Percentiles rank a stretch among this genome's conserved stretches.
These are phyloP conservation scores for Termitomyces sp. DNA, from an alignment of 768 basidiomycete genomes.

Conservation along the genomic window DNA sequence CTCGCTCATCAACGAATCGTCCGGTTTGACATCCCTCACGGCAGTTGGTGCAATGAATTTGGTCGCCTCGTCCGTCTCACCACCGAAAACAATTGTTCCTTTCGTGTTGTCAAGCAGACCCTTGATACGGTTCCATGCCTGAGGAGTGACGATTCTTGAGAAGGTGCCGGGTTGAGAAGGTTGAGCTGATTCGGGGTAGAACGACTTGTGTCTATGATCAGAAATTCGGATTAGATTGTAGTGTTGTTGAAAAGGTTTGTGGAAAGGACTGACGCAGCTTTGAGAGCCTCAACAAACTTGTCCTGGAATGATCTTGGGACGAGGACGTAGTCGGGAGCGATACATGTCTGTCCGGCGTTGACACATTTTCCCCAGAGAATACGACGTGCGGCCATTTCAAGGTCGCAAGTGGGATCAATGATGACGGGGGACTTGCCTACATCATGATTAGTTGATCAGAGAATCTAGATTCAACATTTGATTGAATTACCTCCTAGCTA, in stretches of 20 bases:
- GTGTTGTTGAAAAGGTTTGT: neutral
- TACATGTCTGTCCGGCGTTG: slow-evolving; percentile 78
- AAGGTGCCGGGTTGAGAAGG: slow-evolving; percentile 40
- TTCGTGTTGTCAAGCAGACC: slow-evolving; percentile 60
- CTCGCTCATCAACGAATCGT: slow-evolving; percentile 79
- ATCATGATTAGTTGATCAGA: neutral
- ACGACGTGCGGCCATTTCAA: slow-evolving; percentile 63
- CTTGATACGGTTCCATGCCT: slow-evolving; percentile 59
- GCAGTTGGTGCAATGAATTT: slow-evolving; percentile 73
- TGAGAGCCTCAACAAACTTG: slow-evolving; percentile 40
- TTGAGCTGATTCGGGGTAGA: slow-evolving; percentile 52
- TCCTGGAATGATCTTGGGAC: slow-evolving; percentile 45
- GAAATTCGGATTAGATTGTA: neutral
- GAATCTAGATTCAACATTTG: neutral
- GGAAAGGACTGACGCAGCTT: slow-evolving; percentile 29
- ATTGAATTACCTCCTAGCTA: slow-evolving; percentile 43
- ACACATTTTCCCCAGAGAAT: slow-evolving; percentile 79
- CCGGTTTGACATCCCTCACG: slow-evolving; percentile 54
- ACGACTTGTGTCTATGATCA: slow-evolving; percentile 42
- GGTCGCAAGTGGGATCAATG: slow-evolving; percentile 65
- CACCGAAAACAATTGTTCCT: slow-evolving; percentile 65
- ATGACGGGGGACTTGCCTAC: slow-evolving; percentile 72
- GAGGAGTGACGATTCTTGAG: slow-evolving; percentile 47
- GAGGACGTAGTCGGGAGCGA: slow-evolving; percentile 57
- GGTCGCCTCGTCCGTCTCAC: slow-evolving; percentile 50